Evolutionary conservation across 2,329 filamentous ascomycete genomes (phyloP), one percentile per base, ranked within the genome.

Genomic region (Pleomassaria siparia): DNA sequence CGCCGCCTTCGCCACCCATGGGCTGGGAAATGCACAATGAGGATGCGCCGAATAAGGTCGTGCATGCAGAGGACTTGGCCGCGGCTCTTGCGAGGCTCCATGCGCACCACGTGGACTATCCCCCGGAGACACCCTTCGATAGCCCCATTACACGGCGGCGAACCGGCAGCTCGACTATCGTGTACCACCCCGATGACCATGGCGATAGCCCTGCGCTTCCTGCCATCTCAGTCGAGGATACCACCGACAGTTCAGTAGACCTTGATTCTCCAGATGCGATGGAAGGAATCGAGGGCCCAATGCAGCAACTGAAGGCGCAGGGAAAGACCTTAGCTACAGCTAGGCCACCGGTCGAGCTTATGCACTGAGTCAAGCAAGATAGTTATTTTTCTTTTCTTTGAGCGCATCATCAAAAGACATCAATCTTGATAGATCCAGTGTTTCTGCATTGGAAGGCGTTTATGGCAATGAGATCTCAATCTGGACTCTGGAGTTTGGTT

Each of bases 11-110:
- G 49, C 83, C 83, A 37, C 83, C 83, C 2, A 80, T 83, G 64
- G 83, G 83, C 40, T 86, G 83, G 83, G 80, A 82, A 64, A 76
- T 82, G 72, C 76, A 77, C 50, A 76, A 80, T 47, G 83, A 86
- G 62, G 83, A 82, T 21, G 80, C 83, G 10, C 83, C 83, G 5
- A 86, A 86, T 67, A 85, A 82, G 67, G 78, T 84, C 47, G 82
- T 84, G 8, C 82, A 85, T 58, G 81, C 83, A 0, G 77, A 79
- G 45, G 83, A 86, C 60, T 71, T 86, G 32, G 81, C 80, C 0
- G 64, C 70, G 2, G 83, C 83, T 13, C 66, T 86, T 43, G 71
- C 77, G 13, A 77, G 74, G 49, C 65, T 86, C 45, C 76, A 77
- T 36, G 74, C 76, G 3, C 61, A 59, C 36, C 53, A 60, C 40